A percentile compares a stretch with the other conserved stretches of the same genome.
phyloP scores from a whole-genome alignment of 805 yeast species.

The Kuraishia molischiana region DNA sequence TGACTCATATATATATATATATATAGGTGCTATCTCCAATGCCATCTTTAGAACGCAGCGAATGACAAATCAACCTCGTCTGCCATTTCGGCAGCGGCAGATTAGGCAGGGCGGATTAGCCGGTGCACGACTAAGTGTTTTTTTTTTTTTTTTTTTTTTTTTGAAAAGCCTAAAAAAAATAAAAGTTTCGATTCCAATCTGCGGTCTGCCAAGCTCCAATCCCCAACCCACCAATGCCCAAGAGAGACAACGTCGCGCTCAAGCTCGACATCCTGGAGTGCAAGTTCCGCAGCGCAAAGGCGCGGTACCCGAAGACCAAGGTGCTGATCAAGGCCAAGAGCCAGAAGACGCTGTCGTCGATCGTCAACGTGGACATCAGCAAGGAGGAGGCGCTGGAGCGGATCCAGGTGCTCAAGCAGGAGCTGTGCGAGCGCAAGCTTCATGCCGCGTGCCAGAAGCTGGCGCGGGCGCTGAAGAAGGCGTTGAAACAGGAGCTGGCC shows the following conservation, averaged over 20 bases:
- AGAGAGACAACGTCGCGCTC: constrained; percentile 35
- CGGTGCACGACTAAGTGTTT: no score
- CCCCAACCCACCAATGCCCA: constrained; percentile 3
- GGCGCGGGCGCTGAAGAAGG: constrained; percentile 24
- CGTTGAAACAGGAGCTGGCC: constrained; percentile 8
- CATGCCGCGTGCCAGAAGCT: constrained; percentile 34
- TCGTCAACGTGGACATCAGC: constrained; percentile 21
- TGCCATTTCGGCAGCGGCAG: no score
- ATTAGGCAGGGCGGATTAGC: no score
- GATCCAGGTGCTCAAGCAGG: constrained; percentile 34
- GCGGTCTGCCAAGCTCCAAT: no score
- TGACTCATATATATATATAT: no score
- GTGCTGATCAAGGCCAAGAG: constrained; percentile 34
- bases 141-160: no score
- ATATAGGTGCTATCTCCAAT: no score
- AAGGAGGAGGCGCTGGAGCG: constrained; percentile 32
- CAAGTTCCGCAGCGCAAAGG: constrained; percentile 29
- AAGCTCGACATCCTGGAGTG: constrained; percentile 48
- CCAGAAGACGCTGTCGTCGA: constrained; percentile 25
- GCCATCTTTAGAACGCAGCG: no score
- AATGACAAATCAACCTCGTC: no score
- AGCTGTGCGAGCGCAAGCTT: constrained; percentile 37
- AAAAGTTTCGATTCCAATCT: no score
- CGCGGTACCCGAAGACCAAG: constrained; percentile 41
- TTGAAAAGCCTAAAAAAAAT: neutral